Evolutionary conservation across 2,329 filamentous ascomycete genomes (phyloP).

Genomic region (Talaromyces atroroseus): DNA sequence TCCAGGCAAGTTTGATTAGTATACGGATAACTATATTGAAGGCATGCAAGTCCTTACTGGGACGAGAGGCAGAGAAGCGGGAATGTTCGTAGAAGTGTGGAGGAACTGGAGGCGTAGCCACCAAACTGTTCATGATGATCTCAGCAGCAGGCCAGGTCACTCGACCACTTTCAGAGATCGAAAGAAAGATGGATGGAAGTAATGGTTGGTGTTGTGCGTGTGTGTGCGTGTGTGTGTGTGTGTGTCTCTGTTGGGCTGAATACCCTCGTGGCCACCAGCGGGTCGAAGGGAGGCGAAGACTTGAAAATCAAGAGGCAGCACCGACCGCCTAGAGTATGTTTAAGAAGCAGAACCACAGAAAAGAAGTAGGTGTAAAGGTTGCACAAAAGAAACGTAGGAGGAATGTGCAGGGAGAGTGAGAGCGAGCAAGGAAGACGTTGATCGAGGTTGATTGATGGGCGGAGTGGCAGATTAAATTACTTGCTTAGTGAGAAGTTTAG

Average conservation of each 20-base stretch:
- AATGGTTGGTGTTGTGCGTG: not conserved
- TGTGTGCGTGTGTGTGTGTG: not conserved
- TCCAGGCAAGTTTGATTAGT: not conserved
- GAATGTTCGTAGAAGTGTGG: conserved; percentile 58
- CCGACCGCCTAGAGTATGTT: not conserved
- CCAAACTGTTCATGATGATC: conserved; percentile 56
- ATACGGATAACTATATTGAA: not conserved
- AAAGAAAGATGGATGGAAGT: not conserved
- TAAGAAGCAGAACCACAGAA: not conserved
- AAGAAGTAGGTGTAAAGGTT: not conserved
- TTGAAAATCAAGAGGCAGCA: conserved; percentile 1
- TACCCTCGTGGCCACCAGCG: not conserved
- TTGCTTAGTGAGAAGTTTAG: not conserved
- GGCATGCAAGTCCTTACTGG: conserved; percentile 49
- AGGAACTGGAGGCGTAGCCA: conserved; percentile 54
- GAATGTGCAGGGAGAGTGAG: not conserved
- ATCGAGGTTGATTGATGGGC: conserved; percentile 2
- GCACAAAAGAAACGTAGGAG: not conserved
- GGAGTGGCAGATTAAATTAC: not conserved
- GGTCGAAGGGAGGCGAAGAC: conserved; percentile 2
- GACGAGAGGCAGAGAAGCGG: conserved; percentile 55
- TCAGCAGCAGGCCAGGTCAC: conserved; percentile 23
- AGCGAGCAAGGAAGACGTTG: not conserved
- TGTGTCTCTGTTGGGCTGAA: not conserved
- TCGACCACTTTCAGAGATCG: conserved; percentile 8